Evolutionary conservation across 345 rosid species (phyloP), one percentile per base, ranked within the genome.

Genomic region (Isatis tinctoria): DNA sequence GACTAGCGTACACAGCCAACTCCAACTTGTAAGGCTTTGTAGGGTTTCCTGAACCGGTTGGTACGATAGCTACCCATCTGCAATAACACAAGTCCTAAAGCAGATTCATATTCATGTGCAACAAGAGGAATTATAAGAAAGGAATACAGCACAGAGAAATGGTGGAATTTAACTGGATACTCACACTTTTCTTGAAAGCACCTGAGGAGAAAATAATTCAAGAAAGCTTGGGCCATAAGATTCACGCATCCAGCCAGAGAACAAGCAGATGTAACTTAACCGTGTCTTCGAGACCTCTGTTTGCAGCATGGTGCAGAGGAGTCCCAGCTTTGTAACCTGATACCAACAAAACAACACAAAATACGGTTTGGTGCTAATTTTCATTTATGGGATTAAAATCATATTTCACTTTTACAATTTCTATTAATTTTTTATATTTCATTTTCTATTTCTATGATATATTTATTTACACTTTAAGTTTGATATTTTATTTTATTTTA

Each of bases 161-260:
- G 20, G 65, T 39, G 20, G 28, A 11, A 64, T 1, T 6, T 40
- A 1, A 49, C 1, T n/a, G 61, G 5, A 57, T 67, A 83, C 98
- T 53, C 82, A 96, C 98, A 89, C 85, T 82, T 85, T 88, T 85
- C 97, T 87, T 22, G 97, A 90, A 73, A 92, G 73, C 73, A 92
- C 78, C 68, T 84, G 96, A 74, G 96, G 98, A 65, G 88, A 88
- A 73, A 90, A 52, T 33, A 83, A 74, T 75, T 96, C 97, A 22
- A 92, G 87, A 80, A 96, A 85, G 51, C 90, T 90, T 2, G 87
- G 90, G 35, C 96, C 97, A 71, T 89, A 80, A 70, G 87, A 84
- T 77, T 96, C 99, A 65, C 95, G 87, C 96, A 92, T 45, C 94
- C 92, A 92, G 36, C 97, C 99, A 76, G 97, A 86, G 82, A 92